Evolutionary conservation across 352 stramenopile species (phyloP), one percentile per base, ranked within the genome.

Genomic region (Pythium myriotylum): DNA sequence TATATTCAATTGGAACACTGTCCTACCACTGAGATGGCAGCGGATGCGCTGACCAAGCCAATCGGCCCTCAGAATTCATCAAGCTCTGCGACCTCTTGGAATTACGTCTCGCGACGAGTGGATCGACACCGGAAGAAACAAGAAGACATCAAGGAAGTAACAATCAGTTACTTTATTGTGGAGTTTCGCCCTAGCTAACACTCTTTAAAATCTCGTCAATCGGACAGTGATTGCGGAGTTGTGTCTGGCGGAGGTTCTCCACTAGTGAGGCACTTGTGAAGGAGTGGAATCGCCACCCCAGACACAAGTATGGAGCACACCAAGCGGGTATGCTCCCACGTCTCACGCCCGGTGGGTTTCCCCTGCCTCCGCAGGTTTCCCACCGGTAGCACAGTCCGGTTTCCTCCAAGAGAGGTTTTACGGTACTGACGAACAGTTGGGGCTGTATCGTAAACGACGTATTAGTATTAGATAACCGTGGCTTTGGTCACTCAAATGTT

Each of bases 261-360:
- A 52, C 46, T 52, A 52, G 46, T 52, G 46, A 52, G 46, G 46
- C 47, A 54, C 47, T 54, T 54, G 47, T 54, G 26, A 24, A 40
- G 47, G 47, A 54, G 47, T 54, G 47, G 47, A 54, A 54, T 54
- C 47, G 47, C 47, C 47, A 40, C 47, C 37, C 27, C 47, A 17
- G 9, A 20, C 47, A 54, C 47, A 54, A 35, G 29, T 35, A 10
- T 35, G 29, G 29, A 35, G 29, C 29, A 10, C 10, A 35, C 29
- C 29, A 35, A 35, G 29, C 29, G 29, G 29, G 29, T 35, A 35
- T 10, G 29, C 29, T 35, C 29, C 29, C 29, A 35, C 29, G 47
- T 54, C 47, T 33, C 47, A 54, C 47, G 47, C 47, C 47, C 47
- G 37, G 47, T 54, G 20, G 47, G 47, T 54, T 54, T 54, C 22